These are phyloP conservation scores for Rhamnella rubrinervis DNA, from an alignment of 331 rosid species.

Conservation along the genomic window DNA sequence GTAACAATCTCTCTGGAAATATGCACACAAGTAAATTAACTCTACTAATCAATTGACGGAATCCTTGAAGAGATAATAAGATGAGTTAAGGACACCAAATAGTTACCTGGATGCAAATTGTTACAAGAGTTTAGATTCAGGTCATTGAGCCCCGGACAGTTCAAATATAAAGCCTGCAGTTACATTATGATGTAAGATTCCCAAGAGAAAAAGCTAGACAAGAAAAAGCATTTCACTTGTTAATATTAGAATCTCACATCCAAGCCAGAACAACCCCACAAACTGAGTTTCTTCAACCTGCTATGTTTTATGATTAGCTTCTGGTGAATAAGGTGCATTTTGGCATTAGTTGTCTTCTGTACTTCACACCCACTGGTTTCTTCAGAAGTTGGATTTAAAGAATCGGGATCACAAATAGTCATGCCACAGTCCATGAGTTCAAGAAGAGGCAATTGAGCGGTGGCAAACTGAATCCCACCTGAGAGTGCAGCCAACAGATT, in stretches of 20 bases:
- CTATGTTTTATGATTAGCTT: constrained; percentile 84
- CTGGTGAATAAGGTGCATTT: constrained; percentile 58
- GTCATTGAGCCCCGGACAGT: constrained; percentile 77
- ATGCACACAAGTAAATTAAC: not conserved
- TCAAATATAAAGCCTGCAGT: constrained; percentile 80
- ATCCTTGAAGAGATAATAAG: not conserved
- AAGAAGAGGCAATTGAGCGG: constrained; percentile 86
- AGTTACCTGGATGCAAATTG: constrained; percentile 83
- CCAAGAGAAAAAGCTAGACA: constrained; percentile 12
- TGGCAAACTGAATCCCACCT: constrained; percentile 96
- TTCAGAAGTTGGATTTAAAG: constrained; percentile 33
- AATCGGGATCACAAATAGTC: constrained; percentile 78
- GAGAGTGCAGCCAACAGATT: constrained; percentile 26
- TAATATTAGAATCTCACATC: constrained; percentile 58
- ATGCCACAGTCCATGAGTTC: constrained; percentile 98
- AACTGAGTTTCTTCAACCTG: constrained; percentile 77
- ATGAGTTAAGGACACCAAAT: constrained; percentile 14
- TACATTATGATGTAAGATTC: constrained; percentile 23
- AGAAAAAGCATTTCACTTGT: constrained; percentile 8
- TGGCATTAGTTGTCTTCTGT: constrained; percentile 37
- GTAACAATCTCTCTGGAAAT: constrained; percentile 70
- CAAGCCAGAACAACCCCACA: constrained; percentile 96
- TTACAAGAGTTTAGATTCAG: constrained; percentile 83
- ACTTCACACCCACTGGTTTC: constrained; percentile 31
- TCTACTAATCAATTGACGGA: constrained; percentile 7